phyloP scores from a whole-genome alignment of 306 rosid species.

The Adenanthera pavonina region DNA sequence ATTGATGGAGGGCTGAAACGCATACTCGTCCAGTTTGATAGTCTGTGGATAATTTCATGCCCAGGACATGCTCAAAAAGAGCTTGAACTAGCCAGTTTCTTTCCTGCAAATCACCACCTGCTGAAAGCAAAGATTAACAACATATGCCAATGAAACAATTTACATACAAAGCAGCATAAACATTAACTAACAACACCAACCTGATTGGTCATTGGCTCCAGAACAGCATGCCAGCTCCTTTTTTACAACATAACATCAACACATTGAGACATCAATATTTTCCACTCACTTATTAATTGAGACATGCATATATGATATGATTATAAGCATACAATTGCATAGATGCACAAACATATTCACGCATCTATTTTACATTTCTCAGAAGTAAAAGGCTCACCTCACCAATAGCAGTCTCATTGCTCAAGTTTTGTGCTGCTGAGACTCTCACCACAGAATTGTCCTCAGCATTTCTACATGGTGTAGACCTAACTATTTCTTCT shows the following conservation, averaged over 20 bases:
- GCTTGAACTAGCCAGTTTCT: slow-evolving; percentile 62
- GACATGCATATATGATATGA: slow-evolving; percentile 4
- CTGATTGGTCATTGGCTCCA: slow-evolving; percentile 54
- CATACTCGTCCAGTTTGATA: slow-evolving; percentile 58
- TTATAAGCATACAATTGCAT: neutral
- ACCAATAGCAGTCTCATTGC: slow-evolving; percentile 45
- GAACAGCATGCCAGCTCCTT: slow-evolving; percentile 55
- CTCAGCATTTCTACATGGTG: slow-evolving; percentile 44
- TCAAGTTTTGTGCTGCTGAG: slow-evolving; percentile 39
- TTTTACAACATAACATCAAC: slow-evolving; percentile 44
- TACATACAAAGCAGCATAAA: slow-evolving; percentile 25
- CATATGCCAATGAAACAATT: slow-evolving; percentile 33
- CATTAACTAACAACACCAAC: slow-evolving; percentile 54
- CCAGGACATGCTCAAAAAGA: slow-evolving; percentile 73
- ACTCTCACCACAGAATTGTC: slow-evolving; percentile 44
- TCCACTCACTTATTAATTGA: slow-evolving; percentile 17
- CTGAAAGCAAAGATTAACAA: slow-evolving; percentile 34
- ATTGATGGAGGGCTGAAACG: slow-evolving; percentile 69
- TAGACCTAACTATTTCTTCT: slow-evolving; percentile 40
- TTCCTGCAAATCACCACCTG: slow-evolving; percentile 54
- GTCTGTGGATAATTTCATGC: slow-evolving; percentile 72
- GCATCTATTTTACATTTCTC: neutral
- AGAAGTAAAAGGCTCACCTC: slow-evolving; percentile 41
- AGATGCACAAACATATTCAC: neutral
- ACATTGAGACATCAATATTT: slow-evolving; percentile 28